Percentiles rank a stretch among this genome's conserved stretches.
phyloP scores from a whole-genome alignment of 345 rosid species.

The Citrus reticulata region DNA sequence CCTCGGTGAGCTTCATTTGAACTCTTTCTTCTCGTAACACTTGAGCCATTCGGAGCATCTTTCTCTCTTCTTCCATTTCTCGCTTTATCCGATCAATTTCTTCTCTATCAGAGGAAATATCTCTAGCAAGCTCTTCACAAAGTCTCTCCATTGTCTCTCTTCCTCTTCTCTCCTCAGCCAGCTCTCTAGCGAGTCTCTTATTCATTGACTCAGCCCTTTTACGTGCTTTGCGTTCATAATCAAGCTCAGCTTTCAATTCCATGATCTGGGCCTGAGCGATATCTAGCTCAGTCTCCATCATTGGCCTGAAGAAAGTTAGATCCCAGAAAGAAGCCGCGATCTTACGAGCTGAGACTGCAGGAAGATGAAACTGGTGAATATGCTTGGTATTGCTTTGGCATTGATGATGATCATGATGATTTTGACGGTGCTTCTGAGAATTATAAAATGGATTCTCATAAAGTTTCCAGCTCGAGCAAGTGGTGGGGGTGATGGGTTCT shows the following conservation, averaged over 20 bases:
- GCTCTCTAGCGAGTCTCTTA: conserved; percentile 62
- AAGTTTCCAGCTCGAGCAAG: conserved; percentile 64
- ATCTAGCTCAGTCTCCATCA: conserved; percentile 53
- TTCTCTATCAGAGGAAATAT: conserved; percentile 39
- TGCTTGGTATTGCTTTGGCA: conserved; percentile 24
- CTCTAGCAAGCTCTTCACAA: conserved; percentile 58
- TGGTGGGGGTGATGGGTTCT: conserved; percentile 38
- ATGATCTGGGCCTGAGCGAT: conserved; percentile 45
- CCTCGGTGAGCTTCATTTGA: conserved; percentile 62
- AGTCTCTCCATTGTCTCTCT: conserved; percentile 60
- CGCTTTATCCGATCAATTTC: conserved; percentile 53
- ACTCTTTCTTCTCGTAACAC: conserved; percentile 84
- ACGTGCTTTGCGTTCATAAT: conserved; percentile 57
- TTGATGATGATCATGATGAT: conserved; percentile 20
- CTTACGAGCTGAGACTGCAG: conserved; percentile 28
- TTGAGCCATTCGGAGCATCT: conserved; percentile 73
- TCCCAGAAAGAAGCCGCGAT: conserved; percentile 64
- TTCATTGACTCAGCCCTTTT: conserved; percentile 55
- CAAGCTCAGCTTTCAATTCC: conserved; percentile 74
- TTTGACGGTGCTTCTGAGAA: conserved; percentile 11
- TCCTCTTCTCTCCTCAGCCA: conserved; percentile 55
- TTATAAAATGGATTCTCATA: conserved; percentile 69
- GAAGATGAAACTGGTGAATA: conserved; percentile 21
- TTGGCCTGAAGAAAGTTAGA: conserved; percentile 47
- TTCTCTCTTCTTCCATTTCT: conserved; percentile 75